Evolutionary conservation across 371 early-diverging fungal species (phyloP).

Genomic region (Circinella umbellata): DNA sequence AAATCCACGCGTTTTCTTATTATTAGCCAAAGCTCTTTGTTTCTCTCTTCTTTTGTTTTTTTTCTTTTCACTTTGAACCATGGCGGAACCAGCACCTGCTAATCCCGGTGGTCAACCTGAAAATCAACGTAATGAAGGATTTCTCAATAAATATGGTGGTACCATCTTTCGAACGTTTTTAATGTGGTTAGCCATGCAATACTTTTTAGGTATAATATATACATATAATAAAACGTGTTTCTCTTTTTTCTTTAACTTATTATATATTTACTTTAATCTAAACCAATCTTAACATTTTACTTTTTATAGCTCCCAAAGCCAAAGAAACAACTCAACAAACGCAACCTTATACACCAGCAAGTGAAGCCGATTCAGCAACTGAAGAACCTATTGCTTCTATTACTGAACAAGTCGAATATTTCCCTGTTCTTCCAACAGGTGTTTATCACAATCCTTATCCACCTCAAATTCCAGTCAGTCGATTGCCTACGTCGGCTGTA

Average conservation of each 20-base stretch:
- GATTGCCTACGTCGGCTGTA: conserved; percentile 36
- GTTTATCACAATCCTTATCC: conserved; percentile 47
- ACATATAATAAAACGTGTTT: not conserved
- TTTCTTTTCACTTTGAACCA: not conserved
- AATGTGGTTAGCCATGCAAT: conserved; percentile 45
- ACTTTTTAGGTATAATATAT: conserved; percentile 24
- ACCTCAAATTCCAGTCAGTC: conserved; percentile 25
- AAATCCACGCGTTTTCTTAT: not conserved
- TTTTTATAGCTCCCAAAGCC: conserved; percentile 1
- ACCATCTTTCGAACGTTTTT: conserved; percentile 40
- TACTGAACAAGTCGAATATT: not conserved
- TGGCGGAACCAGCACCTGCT: conserved; percentile 17
- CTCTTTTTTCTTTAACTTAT: too few relatives aligned
- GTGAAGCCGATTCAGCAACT: not conserved
- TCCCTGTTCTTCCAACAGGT: conserved; percentile 33
- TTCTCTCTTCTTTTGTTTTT: not conserved
- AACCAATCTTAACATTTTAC: not conserved
- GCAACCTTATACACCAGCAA: not conserved
- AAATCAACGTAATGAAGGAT: conserved; percentile 29
- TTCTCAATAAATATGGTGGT: conserved; percentile 42
- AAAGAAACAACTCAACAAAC: conserved; percentile 6
- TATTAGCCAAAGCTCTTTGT: not conserved
- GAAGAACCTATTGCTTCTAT: conserved; percentile 4
- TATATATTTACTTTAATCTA: too few relatives aligned
- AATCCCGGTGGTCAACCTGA: conserved; percentile 7